phyloP scores from a whole-genome alignment of 768 basidiomycete genomes.

The Calocybe cyanea region DNA sequence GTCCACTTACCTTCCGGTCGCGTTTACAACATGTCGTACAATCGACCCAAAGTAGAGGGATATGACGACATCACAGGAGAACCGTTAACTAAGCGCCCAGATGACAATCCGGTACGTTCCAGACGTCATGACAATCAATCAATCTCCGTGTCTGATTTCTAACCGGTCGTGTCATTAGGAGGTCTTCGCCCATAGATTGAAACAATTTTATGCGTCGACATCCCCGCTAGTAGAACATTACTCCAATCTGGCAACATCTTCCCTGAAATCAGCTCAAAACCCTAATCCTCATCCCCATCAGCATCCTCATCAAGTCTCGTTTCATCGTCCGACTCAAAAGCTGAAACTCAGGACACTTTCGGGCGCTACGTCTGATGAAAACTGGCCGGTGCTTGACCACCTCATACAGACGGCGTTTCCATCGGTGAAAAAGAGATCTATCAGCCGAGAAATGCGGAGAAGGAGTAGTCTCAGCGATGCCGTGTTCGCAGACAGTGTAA shows the following conservation, averaged over 20 bases:
- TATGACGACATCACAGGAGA: slow-evolving; percentile 87
- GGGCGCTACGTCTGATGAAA: slow-evolving; percentile 81
- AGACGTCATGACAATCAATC: too few relatives aligned
- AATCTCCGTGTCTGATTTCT: neutral
- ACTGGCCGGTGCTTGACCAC: slow-evolving; percentile 80
- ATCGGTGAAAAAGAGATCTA: slow-evolving; percentile 46
- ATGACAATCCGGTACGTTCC: slow-evolving; percentile 72
- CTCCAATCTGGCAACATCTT: slow-evolving; percentile 20
- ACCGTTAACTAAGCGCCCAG: slow-evolving; percentile 80
- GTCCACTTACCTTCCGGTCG: slow-evolving; percentile 85
- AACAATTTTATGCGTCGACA: slow-evolving; percentile 75
- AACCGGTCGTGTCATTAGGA: slow-evolving; percentile 44
- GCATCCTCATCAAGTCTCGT: slow-evolving; percentile 50
- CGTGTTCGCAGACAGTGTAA: slow-evolving; percentile 32
- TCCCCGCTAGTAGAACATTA: slow-evolving; percentile 80
- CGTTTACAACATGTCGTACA: slow-evolving; percentile 88
- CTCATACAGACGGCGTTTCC: slow-evolving; percentile 59
- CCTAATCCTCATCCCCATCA: slow-evolving; percentile 49
- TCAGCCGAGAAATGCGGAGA: slow-evolving; percentile 36
- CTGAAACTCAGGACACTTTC: slow-evolving; percentile 57
- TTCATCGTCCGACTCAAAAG: slow-evolving; percentile 38
- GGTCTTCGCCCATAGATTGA: slow-evolving; percentile 70
- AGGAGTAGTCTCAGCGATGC: slow-evolving; percentile 54
- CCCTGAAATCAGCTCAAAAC: slow-evolving; percentile 23
- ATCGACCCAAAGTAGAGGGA: slow-evolving; percentile 75